phyloP scores from a whole-genome alignment of 495 filamentous ascomycete genomes.

The Annulohypoxylon moriforme region DNA sequence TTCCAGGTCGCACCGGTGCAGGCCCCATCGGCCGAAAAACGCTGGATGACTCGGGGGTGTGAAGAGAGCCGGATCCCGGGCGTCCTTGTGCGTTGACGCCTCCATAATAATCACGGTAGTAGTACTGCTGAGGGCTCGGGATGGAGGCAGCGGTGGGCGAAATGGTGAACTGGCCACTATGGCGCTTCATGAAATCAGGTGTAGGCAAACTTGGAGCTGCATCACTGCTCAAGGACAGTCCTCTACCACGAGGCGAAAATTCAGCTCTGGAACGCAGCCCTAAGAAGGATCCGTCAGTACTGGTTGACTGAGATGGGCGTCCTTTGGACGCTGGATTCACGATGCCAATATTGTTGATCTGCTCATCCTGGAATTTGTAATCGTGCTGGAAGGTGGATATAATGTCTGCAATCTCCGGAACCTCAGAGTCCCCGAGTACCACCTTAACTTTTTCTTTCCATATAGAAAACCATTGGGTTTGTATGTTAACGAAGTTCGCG shows the following conservation, averaged over 20 bases:
- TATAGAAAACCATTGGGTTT: slow-evolving; percentile 79
- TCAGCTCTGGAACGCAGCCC: slow-evolving; percentile 54
- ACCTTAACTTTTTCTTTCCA: slow-evolving; percentile 83
- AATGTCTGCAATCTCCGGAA: slow-evolving; percentile 75
- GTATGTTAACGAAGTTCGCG: slow-evolving; percentile 82
- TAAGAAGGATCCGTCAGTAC: slow-evolving; percentile 56
- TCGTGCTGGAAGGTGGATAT: slow-evolving; percentile 77
- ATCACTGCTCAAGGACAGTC: slow-evolving; percentile 72
- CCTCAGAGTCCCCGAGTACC: slow-evolving; percentile 71
- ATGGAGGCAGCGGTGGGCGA: slow-evolving; percentile 60
- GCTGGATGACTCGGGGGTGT: slow-evolving; percentile 54
- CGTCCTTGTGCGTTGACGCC: slow-evolving; percentile 53
- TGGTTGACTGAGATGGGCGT: slow-evolving; percentile 59
- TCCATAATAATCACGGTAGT: slow-evolving; percentile 62
- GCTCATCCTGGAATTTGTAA: slow-evolving; percentile 69
- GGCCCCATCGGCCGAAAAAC: slow-evolving; percentile 49
- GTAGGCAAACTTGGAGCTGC: slow-evolving; percentile 69
- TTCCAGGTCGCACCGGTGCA: slow-evolving; percentile 57
- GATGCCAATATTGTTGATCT: slow-evolving; percentile 61
- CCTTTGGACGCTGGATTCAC: slow-evolving; percentile 57
- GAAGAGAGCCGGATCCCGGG: slow-evolving; percentile 55
- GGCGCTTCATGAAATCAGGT: slow-evolving; percentile 66
- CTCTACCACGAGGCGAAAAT: slow-evolving; percentile 57
- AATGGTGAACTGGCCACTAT: slow-evolving; percentile 66
- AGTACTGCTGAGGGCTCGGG: slow-evolving; percentile 61